Evolutionary conservation across 2,329 filamentous ascomycete species (phyloP).

Genomic region (Pseudogymnoascus sp.): DNA sequence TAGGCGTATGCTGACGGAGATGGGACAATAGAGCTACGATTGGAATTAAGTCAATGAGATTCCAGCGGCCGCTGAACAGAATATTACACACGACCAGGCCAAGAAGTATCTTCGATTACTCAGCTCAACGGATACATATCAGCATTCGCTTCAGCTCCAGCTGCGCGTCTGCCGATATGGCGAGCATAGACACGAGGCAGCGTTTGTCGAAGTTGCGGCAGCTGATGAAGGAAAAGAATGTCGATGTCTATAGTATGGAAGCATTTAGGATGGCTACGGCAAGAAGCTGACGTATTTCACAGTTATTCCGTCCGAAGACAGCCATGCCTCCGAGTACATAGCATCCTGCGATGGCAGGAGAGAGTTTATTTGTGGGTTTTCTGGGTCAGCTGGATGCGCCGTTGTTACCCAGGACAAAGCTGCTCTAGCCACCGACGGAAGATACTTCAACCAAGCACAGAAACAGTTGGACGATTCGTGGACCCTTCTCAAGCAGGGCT

Average conservation of each 20-base stretch:
- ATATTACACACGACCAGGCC: conserved; percentile 13
- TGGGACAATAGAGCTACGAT: neutral
- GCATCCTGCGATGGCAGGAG: conserved; percentile 88
- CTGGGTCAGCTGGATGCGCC: conserved; percentile 87
- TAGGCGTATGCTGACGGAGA: neutral
- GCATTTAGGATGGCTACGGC: conserved; percentile 19
- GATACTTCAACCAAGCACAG: conserved; percentile 94
- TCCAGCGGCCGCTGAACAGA: conserved; percentile 19
- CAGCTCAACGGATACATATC: conserved; percentile 12
- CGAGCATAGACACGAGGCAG: conserved; percentile 66
- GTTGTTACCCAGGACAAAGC: conserved; percentile 81
- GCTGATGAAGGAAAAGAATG: conserved; percentile 76
- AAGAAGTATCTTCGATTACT: neutral
- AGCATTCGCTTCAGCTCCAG: conserved; percentile 12
- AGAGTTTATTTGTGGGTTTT: conserved; percentile 88
- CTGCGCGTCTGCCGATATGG: conserved; percentile 46
- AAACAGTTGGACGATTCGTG: conserved; percentile 90
- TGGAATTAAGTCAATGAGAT: conserved; percentile 21
- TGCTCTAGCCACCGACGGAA: conserved; percentile 84
- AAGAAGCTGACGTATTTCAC: conserved; percentile 29
- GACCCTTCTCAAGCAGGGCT: conserved; percentile 82
- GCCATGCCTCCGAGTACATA: conserved; percentile 96
- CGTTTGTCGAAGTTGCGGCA: conserved; percentile 68
- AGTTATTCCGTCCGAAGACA: conserved; percentile 97
- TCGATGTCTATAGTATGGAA: conserved; percentile 82